Conservation (phyloP, 1,284 basidiomycete species). For the Rhodotorula glutinis region DNA sequence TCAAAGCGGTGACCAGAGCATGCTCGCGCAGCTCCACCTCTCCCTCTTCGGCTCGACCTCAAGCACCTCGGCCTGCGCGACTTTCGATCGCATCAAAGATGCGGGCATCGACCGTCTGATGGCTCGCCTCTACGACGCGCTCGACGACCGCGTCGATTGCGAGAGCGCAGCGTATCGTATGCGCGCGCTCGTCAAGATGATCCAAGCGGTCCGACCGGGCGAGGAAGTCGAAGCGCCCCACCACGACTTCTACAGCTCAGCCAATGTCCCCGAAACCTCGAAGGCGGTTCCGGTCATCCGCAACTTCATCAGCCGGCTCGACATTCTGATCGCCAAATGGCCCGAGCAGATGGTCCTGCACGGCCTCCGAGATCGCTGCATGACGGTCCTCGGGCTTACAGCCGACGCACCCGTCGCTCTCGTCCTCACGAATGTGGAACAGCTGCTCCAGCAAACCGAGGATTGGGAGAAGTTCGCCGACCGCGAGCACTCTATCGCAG, state of each 20-base stretch:
- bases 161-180: slow-evolving; percentile 28
- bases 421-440: slow-evolving; percentile 79
- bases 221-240: slow-evolving; percentile 25
- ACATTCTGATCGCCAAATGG: slow-evolving; percentile 70
- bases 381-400: slow-evolving; percentile 63
- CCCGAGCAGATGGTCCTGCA: slow-evolving; percentile 96
- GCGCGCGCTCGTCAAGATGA: slow-evolving; percentile 32
- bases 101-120: slow-evolving; percentile 28
- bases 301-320: slow-evolving; percentile 58
- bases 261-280: slow-evolving; percentile 66
- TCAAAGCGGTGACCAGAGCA: slow-evolving; percentile 30
- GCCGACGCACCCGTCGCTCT: slow-evolving; percentile 75
- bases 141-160: slow-evolving; percentile 35
- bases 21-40: slow-evolving; percentile 29
- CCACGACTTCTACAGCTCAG: slow-evolving; percentile 76
- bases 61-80: not conserved
- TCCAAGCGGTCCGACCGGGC: slow-evolving; percentile 15
- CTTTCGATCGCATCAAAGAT: slow-evolving; percentile 20
- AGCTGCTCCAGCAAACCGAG: slow-evolving; percentile 79
- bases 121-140: slow-evolving; percentile 24
- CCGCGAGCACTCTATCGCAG: slow-evolving; percentile 72
- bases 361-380: slow-evolving; percentile 71
- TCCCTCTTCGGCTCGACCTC: slow-evolving; percentile 17
- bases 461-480: slow-evolving; percentile 98
- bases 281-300: slow-evolving; percentile 60